Base-by-base conservation (phyloP, 805 yeast genomes). In the Wickerhamiella alocasiicola region DNA sequence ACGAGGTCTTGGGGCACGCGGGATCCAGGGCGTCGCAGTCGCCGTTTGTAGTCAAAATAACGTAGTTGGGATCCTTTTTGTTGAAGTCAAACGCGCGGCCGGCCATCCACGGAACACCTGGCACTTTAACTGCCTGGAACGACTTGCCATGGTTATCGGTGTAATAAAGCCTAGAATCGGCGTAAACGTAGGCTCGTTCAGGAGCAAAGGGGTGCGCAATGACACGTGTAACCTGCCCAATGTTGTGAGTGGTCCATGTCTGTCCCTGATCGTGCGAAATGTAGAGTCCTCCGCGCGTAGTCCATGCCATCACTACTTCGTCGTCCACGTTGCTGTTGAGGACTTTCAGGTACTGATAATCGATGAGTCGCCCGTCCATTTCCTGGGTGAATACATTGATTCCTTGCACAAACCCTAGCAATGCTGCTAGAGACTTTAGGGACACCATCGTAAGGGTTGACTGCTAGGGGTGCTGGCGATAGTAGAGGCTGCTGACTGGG, bases 211-310 rank as follows among this genome's bases (percentile, higher is more conserved):
- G 73, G 46, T 91, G 85, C 31, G 73, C 71, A 30, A 64, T 63
- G n/a, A 79, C 65, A n/a, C 70, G 72, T 5, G 67, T 45, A 37
- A 80, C 64, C 12, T 63, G 64, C 13, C 71, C 66, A 5, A 55
- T 57, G 12, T 53, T 52, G 16, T 72, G 31, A 56, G 36, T 53
- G 55, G 19, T 56, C 61, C 81, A 72, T 1, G 55, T 51, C 3
- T 59, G 52, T 11, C 88, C 88, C 30, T 81, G 81, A 55, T 84
- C 76, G 50, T 71, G 78, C 0, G 95, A 81, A 6, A 82, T 68
- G 50, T 64, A 78, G 2, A 76, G 69, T 4, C 63, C 62, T 34
- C 70, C 65, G 9, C 66, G 62, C 19, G 61, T 55, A 0, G 88
- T 78, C 36, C 72, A 61, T 5, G 81, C 60, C 12, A 88, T 54